Evolutionary conservation across 805 yeast species (phyloP), one percentile per base, ranked within the genome.

Genomic region (Candida parachauliodes): DNA sequence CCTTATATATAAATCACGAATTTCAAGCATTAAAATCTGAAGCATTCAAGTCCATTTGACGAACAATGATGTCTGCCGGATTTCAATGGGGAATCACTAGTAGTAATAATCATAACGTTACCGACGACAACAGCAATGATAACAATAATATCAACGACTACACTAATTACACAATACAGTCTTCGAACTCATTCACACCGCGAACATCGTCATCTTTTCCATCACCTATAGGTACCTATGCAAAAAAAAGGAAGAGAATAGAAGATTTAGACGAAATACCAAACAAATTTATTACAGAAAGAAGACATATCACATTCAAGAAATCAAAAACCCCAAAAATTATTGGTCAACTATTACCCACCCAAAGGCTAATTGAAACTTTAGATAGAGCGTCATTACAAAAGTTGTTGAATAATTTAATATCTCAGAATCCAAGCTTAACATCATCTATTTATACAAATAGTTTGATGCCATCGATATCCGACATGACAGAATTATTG

Each of bases 301-400:
- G 28, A 10, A 22, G 14, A 25, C 7, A 26, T 5, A 14, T 31
- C 24, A 37, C 12, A 45, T 44, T 16, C 36, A 68, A 68, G 42
- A 52, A 58, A 39, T 43, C 63, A 19, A 66, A 65, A 48, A 63
- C 70, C 19, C 74, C 70, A 36, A 60, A 60, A 32, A 71, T 79
- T 15, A 44, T 58, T 23, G 87, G 88, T 4, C 79, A 77, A 43
- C 70, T 68, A 9, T 68, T 86, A 36, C 84, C 93, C 3, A 53
- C 84, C 14, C 56, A 65, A 32, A 69, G 95, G 42, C 59, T 83
- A 19, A 68, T 87, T 15, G 93, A 87, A 55, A 76, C 83, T 7
- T 62, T 87, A 41, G 84, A 81, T 55, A 73, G 74, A 38, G 54
- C 65, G 35, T 65, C 77, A 29, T 64, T 87, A 24, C 78, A 76